These are phyloP conservation scores for Chlamydomonas incerta DNA, from an alignment of 139 green algal genomes.

Conservation along the genomic window DNA sequence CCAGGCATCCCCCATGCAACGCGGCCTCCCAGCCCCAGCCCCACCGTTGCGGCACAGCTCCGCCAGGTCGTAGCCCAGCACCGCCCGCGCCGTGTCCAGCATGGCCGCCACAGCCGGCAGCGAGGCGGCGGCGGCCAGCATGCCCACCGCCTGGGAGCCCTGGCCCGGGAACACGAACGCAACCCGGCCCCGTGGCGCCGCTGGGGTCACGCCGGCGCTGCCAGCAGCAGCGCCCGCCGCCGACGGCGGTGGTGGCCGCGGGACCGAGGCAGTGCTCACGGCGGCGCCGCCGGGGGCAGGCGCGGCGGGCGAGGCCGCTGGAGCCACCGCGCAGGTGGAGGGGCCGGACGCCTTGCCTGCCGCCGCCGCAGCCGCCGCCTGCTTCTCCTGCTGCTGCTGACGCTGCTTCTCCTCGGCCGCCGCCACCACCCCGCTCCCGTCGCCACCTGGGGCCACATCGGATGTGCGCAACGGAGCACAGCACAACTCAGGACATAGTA, in stretches of 20 bases:
- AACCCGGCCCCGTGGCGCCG: background rate
- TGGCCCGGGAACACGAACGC: constrained; percentile 94
- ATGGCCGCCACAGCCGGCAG: constrained; percentile 86
- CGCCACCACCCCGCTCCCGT: no score
- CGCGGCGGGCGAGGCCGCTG: no score
- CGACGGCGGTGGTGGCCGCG: background rate
- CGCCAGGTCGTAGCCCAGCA: constrained; percentile 94
- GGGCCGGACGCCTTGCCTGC: no score
- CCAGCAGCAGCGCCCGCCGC: background rate
- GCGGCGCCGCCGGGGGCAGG: no score
- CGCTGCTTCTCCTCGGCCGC: no score
- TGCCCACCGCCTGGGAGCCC: constrained; percentile 85
- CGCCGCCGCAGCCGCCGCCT: background rate
- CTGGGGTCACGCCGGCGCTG: background rate
- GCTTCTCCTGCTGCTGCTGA: no score
- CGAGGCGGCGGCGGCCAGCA: constrained; percentile 70
- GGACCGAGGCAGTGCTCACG: no score
- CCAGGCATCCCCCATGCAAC: no score
- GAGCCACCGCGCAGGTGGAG: no score
- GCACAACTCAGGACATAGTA: no score
- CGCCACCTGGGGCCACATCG: background rate
- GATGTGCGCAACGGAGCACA: no score
- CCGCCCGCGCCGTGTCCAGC: constrained; percentile 77
- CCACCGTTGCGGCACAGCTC: constrained; percentile 63
- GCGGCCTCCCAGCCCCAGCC: background rate